These are phyloP conservation scores for Cryphonectria parasitica DNA, from an alignment of 2,329 filamentous ascomycete genomes.

Conservation along the genomic window DNA sequence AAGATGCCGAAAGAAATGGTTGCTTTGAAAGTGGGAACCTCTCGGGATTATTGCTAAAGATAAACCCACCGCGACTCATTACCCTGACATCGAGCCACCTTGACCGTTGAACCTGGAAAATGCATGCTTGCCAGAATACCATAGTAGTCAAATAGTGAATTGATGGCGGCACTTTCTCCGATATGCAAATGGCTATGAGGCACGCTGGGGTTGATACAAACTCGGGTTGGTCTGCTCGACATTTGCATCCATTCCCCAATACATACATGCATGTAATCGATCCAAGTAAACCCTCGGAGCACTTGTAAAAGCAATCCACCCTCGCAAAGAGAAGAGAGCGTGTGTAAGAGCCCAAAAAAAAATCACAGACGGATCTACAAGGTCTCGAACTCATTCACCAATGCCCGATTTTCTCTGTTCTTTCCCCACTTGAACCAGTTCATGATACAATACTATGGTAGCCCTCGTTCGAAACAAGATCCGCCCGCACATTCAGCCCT, in stretches of 20 bases:
- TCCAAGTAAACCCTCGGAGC: not conserved
- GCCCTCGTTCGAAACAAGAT: not conserved
- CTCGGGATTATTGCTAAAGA: slow-evolving; percentile 2
- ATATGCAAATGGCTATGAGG: too few species aligned
- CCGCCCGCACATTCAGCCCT: not conserved
- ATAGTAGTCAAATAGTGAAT: too few species aligned
- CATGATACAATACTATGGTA: slow-evolving; percentile 1
- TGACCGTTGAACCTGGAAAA: not conserved
- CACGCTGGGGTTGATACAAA: too few species aligned
- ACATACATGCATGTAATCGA: not conserved
- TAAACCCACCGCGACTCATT: slow-evolving; percentile 8
- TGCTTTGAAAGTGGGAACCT: slow-evolving; percentile 5
- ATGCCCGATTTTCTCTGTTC: not conserved
- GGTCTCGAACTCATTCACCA: not conserved
- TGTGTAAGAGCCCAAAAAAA: not conserved
- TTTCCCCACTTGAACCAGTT: not conserved
- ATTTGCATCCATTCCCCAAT: not conserved
- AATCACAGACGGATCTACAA: not conserved
- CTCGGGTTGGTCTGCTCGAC: not conserved
- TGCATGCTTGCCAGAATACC: not conserved
- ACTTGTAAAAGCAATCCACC: too few species aligned
- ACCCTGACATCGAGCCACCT: slow-evolving; percentile 5
- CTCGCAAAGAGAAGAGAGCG: not conserved
- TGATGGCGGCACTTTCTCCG: too few species aligned
- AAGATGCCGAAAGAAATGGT: not conserved